Percentiles rank a stretch among this genome's conserved stretches.
Evolutionary conservation across 495 filamentous ascomycete species (phyloP).

Genomic region (Penicillium argentinense): DNA sequence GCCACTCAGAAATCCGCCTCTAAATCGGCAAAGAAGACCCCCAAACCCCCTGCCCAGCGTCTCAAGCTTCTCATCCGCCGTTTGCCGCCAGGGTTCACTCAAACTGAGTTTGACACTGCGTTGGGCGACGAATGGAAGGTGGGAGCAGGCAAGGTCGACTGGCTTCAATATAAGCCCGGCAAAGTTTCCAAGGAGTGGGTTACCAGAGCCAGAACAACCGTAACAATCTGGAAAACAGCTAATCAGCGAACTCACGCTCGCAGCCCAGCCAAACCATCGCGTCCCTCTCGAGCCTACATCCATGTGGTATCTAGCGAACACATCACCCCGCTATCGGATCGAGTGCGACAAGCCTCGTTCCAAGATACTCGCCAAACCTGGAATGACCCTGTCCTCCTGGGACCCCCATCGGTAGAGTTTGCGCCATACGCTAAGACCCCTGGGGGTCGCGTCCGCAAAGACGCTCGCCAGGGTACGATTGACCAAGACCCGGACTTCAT

Average conservation of each 20-base stretch:
- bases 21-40: constrained; percentile 38
- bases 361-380: constrained; percentile 70
- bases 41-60: constrained; percentile 61
- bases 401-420: constrained; percentile 76
- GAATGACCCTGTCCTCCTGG: constrained; percentile 66
- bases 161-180: constrained; percentile 73
- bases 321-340: constrained; percentile 60
- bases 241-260: constrained; percentile 7
- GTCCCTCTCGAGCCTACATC: constrained; percentile 74
- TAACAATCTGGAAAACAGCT: constrained; percentile 8
- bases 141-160: constrained; percentile 79
- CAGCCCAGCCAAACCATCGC: constrained; percentile 76
- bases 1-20: constrained; percentile 57
- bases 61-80: constrained; percentile 85
- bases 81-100: constrained; percentile 81
- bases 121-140: constrained; percentile 83
- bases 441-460: constrained; percentile 64
- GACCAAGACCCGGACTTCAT: constrained; percentile 96
- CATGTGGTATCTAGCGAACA: constrained; percentile 64
- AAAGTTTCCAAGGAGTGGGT: constrained; percentile 83
- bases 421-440: constrained; percentile 81
- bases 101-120: constrained; percentile 69
- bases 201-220: constrained; percentile 3
- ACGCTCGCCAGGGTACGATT: constrained; percentile 89
- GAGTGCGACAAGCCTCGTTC: constrained; percentile 63